A percentile compares a stretch with the other conserved stretches of the same genome.
These are phyloP conservation scores for Jimgerdemannia lactiflua DNA, from an alignment of 192 early-diverging fungal genomes.

Conservation along the genomic window DNA sequence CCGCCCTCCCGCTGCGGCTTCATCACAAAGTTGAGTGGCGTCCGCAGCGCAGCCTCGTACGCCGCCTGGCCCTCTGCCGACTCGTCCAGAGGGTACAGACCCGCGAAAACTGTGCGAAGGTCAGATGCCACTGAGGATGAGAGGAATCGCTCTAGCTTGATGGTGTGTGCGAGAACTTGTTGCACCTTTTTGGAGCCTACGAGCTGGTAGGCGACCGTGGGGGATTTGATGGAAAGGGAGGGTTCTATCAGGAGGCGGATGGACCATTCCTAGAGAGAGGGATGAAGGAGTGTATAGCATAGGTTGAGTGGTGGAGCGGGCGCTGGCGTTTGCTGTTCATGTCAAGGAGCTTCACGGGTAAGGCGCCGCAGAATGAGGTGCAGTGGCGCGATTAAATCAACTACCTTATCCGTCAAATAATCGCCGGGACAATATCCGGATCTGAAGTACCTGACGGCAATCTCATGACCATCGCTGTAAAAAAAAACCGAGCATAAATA, in stretches of 20 bases:
- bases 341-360: neutral
- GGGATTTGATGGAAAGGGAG: slow-evolving; percentile 84
- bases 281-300: neutral
- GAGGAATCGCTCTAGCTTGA: slow-evolving; percentile 76
- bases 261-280: slow-evolving; percentile 76
- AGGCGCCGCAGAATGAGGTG: neutral
- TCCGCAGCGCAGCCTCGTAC: slow-evolving; percentile 54
- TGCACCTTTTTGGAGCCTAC: slow-evolving; percentile 97
- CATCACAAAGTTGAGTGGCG: slow-evolving; percentile 76
- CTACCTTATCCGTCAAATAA: slow-evolving; percentile 73
- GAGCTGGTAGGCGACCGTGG: slow-evolving; percentile 87
- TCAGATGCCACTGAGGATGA: slow-evolving; percentile 40
- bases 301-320: no score
- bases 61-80: slow-evolving; percentile 64
- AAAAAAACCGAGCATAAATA: no score
- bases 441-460: slow-evolving; percentile 85
- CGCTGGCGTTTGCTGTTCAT: no score
- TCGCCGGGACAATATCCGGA: slow-evolving; percentile 91
- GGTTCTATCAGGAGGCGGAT: slow-evolving; percentile 81
- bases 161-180: slow-evolving; percentile 81
- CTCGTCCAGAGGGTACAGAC: slow-evolving; percentile 84
- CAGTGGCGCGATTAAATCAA: no score
- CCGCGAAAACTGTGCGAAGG: slow-evolving; percentile 80
- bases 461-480: slow-evolving; percentile 67
- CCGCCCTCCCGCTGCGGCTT: slow-evolving; percentile 98